Base-by-base conservation (phyloP, 1,139 yeast species). In the Saccharomyces uvarum region DNA sequence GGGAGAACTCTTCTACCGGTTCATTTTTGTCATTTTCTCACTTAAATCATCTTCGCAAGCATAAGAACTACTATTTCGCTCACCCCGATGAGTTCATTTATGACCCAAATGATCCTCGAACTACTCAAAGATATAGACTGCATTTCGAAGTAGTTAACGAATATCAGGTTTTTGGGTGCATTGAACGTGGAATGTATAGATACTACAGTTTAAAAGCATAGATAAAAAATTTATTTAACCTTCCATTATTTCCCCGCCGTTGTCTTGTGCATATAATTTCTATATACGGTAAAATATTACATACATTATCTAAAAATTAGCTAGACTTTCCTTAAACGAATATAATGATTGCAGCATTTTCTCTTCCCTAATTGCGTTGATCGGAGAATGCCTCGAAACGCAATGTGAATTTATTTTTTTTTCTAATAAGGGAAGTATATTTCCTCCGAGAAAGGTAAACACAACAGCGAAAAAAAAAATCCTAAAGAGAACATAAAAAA, bases 151-250 rank as follows among this genome's bases (percentile, higher is more conserved):
- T 61, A n/a, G 66, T 64, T 16, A 70, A 73, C 50, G 70, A 69
- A 24, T 83, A 82, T 65, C 76, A 73, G 54, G 77, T 79, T 9
- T 84, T 87, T 80, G 90, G 90, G 0, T 82, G 79, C 49, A 82
- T 82, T 57, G 88, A 85, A 67, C 73, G 90, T 53, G 91, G 91
- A 1, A 83, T 85, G 56, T 85, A 84, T 67, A 83, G 84, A 64
- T 85, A 85, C 65, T 85, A 85, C 64, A 71, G 75, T 38, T 59
- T 73, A 60, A 72, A 69, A 59, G 69, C 80, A 61, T 72, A 59
- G 16, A 7, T 24, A 24, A 24, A 24, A 24, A 4, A 19, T 38
- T 16, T 26, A 9, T 11, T 38, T 38, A n/a, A 38, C 44, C 11
- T 38, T 24, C 19, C 9, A 19, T 3, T 24, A 16, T 9, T 11